These are phyloP conservation scores for Croton setiger DNA, from an alignment of 441 rosid species.

Conservation along the genomic window DNA sequence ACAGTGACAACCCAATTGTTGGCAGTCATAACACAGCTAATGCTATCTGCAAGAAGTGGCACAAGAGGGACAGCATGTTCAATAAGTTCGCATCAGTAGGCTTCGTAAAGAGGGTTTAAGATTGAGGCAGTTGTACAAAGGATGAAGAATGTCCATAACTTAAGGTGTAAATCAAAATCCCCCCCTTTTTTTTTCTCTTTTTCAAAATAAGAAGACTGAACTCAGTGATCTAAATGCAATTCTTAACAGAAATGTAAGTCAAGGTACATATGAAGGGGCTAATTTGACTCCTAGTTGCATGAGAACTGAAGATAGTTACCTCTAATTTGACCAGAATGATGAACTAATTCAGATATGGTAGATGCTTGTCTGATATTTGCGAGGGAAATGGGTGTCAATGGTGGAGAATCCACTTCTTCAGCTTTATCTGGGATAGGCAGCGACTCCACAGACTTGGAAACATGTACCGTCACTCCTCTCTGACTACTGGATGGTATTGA, in stretches of 20 bases:
- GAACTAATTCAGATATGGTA: conserved; percentile 33
- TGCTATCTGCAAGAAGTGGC: not conserved
- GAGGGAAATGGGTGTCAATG: conserved; percentile 72
- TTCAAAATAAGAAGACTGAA: not conserved
- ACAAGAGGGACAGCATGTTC: not conserved
- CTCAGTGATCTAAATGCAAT: not conserved
- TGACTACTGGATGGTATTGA: conserved; percentile 86
- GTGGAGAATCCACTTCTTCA: conserved; percentile 63
- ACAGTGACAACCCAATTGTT: not conserved
- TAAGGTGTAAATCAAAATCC: not conserved
- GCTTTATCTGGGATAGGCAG: conserved; percentile 35
- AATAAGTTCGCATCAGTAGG: not conserved
- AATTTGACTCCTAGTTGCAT: not conserved
- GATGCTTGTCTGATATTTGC: conserved; percentile 38
- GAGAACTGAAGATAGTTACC: conserved; percentile 29
- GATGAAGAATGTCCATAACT: not conserved
- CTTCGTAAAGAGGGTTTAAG: not conserved
- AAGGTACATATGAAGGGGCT: not conserved
- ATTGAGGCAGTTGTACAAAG: not conserved
- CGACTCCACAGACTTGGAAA: conserved; percentile 42
- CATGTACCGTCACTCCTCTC: conserved; percentile 55
- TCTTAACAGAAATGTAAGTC: not conserved
- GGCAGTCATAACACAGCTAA: not conserved
- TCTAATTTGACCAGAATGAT: conserved; percentile 56
- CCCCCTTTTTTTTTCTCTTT: not conserved